Evolutionary conservation across 2,329 filamentous ascomycete species (phyloP).

Genomic region (Fonsecaea monophora): DNA sequence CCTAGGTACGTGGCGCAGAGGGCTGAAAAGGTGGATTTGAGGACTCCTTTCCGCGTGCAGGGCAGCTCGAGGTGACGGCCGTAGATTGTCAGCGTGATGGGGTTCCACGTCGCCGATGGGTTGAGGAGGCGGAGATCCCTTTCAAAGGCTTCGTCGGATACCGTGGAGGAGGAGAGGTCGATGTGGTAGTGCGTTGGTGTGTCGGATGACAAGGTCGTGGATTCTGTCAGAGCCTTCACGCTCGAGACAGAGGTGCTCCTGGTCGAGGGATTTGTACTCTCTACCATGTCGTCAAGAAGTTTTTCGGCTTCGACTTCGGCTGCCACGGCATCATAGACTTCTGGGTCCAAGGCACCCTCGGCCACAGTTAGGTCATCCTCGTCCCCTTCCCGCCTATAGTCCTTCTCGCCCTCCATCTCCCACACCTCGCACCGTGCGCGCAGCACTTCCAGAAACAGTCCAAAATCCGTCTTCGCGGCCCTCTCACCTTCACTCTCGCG

Average conservation of each 20-base stretch:
- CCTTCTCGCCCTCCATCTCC: slow-evolving; percentile 78
- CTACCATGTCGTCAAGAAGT: slow-evolving; percentile 9
- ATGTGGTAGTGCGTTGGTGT: slow-evolving; percentile 39
- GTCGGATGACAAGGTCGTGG: slow-evolving; percentile 28
- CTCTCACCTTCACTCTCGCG: slow-evolving; percentile 58
- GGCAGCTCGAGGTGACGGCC: slow-evolving; percentile 56
- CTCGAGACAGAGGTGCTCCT: background rate
- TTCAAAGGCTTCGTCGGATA: slow-evolving; percentile 16
- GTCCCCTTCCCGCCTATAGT: slow-evolving; percentile 65
- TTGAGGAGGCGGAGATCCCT: slow-evolving; percentile 32
- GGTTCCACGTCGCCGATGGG: slow-evolving; percentile 31
- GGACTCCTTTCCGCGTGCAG: slow-evolving; percentile 58
- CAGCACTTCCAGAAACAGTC: slow-evolving; percentile 75
- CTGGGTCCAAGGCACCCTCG: slow-evolving; percentile 35
- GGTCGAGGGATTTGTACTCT: background rate
- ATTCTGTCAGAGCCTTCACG: background rate
- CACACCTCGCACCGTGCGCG: slow-evolving; percentile 81
- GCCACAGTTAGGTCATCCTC: slow-evolving; percentile 40
- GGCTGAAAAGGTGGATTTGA: slow-evolving; percentile 71
- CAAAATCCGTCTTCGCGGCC: slow-evolving; percentile 73
- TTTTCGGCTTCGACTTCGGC: background rate
- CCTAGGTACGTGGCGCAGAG: slow-evolving; percentile 72
- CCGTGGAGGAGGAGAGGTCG: slow-evolving; percentile 10
- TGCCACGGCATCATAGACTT: slow-evolving; percentile 26
- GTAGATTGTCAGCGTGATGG: slow-evolving; percentile 39